These are phyloP conservation scores for Hyaloscypha bicolor DNA, from an alignment of 495 filamentous ascomycete species.

Conservation along the genomic window DNA sequence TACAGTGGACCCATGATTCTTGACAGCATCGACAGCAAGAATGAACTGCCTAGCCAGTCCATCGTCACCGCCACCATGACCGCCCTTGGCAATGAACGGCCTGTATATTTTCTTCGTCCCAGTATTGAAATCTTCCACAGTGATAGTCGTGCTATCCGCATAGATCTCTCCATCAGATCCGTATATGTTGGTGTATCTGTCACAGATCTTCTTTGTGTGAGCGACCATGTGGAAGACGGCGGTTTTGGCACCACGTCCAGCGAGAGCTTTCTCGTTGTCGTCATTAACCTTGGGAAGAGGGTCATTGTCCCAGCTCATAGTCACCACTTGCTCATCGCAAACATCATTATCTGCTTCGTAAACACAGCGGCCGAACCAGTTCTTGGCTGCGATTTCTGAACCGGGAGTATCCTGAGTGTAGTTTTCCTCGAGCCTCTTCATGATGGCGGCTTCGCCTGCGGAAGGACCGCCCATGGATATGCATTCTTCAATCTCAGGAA, in stretches of 20 bases:
- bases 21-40: constrained; percentile 76
- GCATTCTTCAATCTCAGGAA: constrained; percentile 86
- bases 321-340: constrained; percentile 88
- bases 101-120: constrained; percentile 53
- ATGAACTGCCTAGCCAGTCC: constrained; percentile 82
- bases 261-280: constrained; percentile 31
- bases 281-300: constrained; percentile 32
- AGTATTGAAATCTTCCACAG: constrained; percentile 62
- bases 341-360: constrained; percentile 92
- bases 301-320: constrained; percentile 80
- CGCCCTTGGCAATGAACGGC: constrained; percentile 54
- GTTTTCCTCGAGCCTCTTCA: constrained; percentile 63
- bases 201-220: constrained; percentile 82
- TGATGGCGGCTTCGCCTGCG: constrained; percentile 47
- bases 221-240: constrained; percentile 94
- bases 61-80: constrained; percentile 87
- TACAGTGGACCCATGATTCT: constrained; percentile 66
- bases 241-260: constrained; percentile 70
- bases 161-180: constrained; percentile 83
- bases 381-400: constrained; percentile 56
- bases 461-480: constrained; percentile 38
- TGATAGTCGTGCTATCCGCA: constrained; percentile 72
- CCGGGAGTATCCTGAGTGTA: constrained; percentile 59
- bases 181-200: constrained; percentile 80
- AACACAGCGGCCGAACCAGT: constrained; percentile 94